Evolutionary conservation across 164 flowering plant genomes (phyloP).

Genomic region (Saururus chinensis): DNA sequence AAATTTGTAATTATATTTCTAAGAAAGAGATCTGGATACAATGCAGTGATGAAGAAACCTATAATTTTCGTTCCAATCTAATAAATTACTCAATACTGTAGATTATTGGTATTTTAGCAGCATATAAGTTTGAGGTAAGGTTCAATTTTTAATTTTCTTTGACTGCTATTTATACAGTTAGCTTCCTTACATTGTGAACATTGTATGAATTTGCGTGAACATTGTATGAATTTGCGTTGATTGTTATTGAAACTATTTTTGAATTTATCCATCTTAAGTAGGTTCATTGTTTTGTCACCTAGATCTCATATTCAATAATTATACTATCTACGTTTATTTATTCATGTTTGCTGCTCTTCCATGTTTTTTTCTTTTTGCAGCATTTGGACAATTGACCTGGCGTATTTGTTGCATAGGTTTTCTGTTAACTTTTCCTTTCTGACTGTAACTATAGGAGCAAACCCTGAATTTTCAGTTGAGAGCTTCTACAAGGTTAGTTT

Average conservation of each 20-base stretch:
- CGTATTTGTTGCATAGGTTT: conserved; percentile 70
- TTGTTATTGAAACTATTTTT: not conserved
- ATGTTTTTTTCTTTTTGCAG: conserved; percentile 39
- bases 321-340: not conserved
- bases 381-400: conserved; percentile 98
- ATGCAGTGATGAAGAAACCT: too few relatives aligned
- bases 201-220: too few relatives aligned
- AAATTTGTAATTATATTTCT: too few relatives aligned
- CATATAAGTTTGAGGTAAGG: too few relatives aligned
- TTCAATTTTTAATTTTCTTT: too few relatives aligned
- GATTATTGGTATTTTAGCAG: too few relatives aligned
- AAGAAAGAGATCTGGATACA: too few relatives aligned
- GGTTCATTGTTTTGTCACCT: not conserved
- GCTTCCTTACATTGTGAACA: too few relatives aligned
- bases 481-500: conserved; percentile 71
- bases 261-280: not conserved
- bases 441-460: conserved; percentile 90
- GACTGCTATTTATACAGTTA: too few relatives aligned
- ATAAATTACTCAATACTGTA: too few relatives aligned
- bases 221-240: not conserved
- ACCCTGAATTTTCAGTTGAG: conserved; percentile 75
- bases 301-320: not conserved
- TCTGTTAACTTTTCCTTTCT: conserved; percentile 74
- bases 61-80: too few relatives aligned
- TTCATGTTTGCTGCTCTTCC: not conserved